Evolutionary conservation across 805 yeast species (phyloP), one percentile per base, ranked within the genome.

Genomic region (Wickerhamomyces silvicola): DNA sequence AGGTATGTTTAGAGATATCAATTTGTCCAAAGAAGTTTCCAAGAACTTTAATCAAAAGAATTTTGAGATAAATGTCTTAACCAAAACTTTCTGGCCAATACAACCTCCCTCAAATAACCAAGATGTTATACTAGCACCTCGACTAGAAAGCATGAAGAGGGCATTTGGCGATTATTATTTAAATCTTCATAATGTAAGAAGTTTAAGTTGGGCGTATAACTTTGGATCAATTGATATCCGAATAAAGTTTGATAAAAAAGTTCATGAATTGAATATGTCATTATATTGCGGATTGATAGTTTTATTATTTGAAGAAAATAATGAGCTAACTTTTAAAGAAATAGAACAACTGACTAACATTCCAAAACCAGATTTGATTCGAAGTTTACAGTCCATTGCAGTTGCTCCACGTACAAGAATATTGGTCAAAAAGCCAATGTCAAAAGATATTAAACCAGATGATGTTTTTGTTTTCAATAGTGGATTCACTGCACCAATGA

Each of bases 1-100:
- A 49, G 86, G 84, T 26, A 88, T 88, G 96, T 75, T 85, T 42
- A 72, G 79, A 47, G 97, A 88, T 50, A 76, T 86, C 28, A 72
- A 72, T 37, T 42, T 68, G 1, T 80, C 87, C 0, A 60, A 58
- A 27, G 81, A 72, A 18, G 46, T 66, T 18, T 60, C 70, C 26
- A 32, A 47, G 10, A 68, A 60, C 22, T 75, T 70, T 51, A 45
- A 46, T 39, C 59, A 59, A 18, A 52, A 59, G 29, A 57, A 55
- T 39, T 57, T 75, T 38, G 70, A 68, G 5, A 66, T 72, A 3
- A 67, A 72, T 13, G 66, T 80, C 1, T 56, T 81, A 25, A 80
- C 86, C 0, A 64, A 72, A 18, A 74, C 75, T 1, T 70, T 68
- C 41, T 81, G 90, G 90, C 87, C 88, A 16, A 66, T 74, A 41